A percentile compares a stretch with the other conserved stretches of the same genome.
phyloP scores from a whole-genome alignment of 2,329 filamentous ascomycete genomes.

The Pseudogymnoascus sp. region DNA sequence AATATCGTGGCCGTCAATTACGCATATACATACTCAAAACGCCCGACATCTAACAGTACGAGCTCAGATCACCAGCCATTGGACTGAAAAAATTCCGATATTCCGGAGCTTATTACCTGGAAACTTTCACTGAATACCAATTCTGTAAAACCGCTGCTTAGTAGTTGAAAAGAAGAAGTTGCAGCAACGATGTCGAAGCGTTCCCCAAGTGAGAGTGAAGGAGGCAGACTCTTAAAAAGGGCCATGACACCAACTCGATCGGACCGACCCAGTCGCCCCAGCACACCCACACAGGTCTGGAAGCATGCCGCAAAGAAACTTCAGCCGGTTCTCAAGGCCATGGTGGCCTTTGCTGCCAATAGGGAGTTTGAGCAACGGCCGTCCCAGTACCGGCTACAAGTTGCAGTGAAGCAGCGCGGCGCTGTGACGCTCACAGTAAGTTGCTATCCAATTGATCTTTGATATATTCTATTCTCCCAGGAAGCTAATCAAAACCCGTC shows the following conservation, averaged over 20 bases:
- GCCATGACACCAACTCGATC: not conserved
- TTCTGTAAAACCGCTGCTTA: not conserved
- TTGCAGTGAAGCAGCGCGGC: not conserved
- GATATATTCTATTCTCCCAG: not conserved
- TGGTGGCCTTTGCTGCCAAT: not conserved
- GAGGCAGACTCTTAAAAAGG: not conserved
- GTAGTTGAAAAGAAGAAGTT: not conserved
- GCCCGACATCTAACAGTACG: not conserved
- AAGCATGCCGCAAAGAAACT: not conserved
- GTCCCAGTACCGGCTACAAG: not conserved
- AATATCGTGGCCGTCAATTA: not conserved
- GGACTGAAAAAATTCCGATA: not conserved
- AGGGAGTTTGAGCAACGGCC: constrained; percentile 6
- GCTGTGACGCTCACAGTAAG: not conserved
- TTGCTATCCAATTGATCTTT: not conserved
- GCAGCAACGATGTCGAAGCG: not conserved
- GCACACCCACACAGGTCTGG: not conserved
- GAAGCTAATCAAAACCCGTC: not conserved
- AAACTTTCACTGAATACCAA: not conserved
- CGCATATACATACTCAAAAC: not conserved
- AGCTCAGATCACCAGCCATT: not conserved
- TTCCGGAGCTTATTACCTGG: not conserved
- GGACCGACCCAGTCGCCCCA: not conserved
- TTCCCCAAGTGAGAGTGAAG: not conserved
- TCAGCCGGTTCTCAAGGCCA: not conserved